These are phyloP conservation scores for Citrullus mucosospermus DNA, from an alignment of 306 rosid genomes.

Conservation along the genomic window DNA sequence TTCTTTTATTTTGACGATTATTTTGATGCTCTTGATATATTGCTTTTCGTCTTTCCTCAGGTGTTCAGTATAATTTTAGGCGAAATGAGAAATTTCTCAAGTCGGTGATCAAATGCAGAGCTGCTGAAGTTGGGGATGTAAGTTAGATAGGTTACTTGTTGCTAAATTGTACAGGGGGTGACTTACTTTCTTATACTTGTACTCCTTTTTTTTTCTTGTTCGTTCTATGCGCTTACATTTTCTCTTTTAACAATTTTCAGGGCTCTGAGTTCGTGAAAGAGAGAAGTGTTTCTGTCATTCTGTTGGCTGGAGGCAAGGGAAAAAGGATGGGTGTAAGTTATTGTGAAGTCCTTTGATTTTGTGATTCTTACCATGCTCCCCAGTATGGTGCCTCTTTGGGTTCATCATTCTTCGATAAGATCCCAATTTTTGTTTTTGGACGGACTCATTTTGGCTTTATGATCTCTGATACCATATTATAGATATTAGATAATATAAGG, in stretches of 20 bases:
- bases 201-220: neutral
- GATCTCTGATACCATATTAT: too few relatives aligned
- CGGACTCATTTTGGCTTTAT: too few relatives aligned
- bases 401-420: too few relatives aligned
- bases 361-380: too few relatives aligned
- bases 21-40: neutral
- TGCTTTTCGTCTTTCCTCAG: conserved; percentile 9
- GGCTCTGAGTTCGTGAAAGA: conserved; percentile 24
- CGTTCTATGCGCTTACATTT: neutral
- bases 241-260: conserved; percentile 8
- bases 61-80: conserved; percentile 13
- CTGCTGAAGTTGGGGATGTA: conserved; percentile 16
- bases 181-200: neutral
- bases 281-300: conserved; percentile 55
- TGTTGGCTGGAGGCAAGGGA: conserved; percentile 79
- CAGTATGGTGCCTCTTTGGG: too few relatives aligned
- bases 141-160: neutral
- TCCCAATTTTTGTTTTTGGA: too few relatives aligned
- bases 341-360: too few relatives aligned
- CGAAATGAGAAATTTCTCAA: conserved; percentile 14
- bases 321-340: conserved; percentile 79
- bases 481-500: too few relatives aligned
- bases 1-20: neutral
- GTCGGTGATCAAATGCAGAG: conserved; percentile 15
- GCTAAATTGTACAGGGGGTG: neutral